Evolutionary conservation across 2,329 filamentous ascomycete species (phyloP), one percentile per base, ranked within the genome.

Genomic region (Fusarium illudens): DNA sequence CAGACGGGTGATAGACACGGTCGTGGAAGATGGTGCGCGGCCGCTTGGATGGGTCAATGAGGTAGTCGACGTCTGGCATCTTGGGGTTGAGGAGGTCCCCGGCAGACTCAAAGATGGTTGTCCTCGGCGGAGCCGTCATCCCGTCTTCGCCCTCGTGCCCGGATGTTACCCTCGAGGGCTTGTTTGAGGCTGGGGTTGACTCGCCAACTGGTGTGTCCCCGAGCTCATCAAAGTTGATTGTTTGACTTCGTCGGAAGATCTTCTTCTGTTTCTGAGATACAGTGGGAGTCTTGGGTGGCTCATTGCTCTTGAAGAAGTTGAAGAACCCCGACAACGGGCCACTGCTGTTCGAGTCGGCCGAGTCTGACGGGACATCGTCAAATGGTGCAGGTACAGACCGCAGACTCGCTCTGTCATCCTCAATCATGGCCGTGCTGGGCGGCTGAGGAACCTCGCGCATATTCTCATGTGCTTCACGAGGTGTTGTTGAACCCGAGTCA

Each of bases 21-120:
- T 99, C 96, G 78, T 99, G 96, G 79, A 98, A 98, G 63, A 99
- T 99, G 2, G 95, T 95, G 48, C 93, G 88, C 1, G 93, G 89
- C 15, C 96, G 90, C 52, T 88, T 90, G 2, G 90, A 85, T 8
- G 96, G 95, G 71, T 98, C 92, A 53, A 94, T 87, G 34, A 99
- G 84, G 78, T 93, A 99, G 44, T 94, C 90, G 4, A 88, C 84
- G 0, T 92, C 87, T 15, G 96, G 95, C 32, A 98, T 81, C 49
- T 94, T 95, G 6, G 96, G 96, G 76, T 95, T 96, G 37, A 99
- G 86, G 4, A 99, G 82, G 77, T 99, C 95, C 11, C 94, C 93
- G 1, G 96, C 96, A 5, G 95, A 94, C 80, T 99, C 96, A 63
- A 99, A 97, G 66, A 99, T 92, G 0, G 93, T 96, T 1, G 96